Base-by-base conservation (phyloP, 2,329 filamentous ascomycete genomes). In the Neospermospora avenae region DNA sequence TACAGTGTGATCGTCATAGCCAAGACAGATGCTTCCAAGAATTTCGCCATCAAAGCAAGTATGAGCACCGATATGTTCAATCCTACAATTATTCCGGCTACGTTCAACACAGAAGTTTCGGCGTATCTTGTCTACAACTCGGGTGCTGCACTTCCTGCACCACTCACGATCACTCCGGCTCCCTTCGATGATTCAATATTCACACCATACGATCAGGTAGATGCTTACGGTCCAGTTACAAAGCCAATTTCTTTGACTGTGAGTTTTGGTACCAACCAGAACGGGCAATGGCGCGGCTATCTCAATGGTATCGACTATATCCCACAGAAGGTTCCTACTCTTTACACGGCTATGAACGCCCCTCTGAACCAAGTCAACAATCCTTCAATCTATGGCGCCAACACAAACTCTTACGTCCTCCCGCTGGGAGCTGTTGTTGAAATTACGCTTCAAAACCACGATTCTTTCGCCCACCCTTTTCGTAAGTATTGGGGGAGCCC, bases 271-370 rank as follows among this genome's bases (percentile, higher is more conserved):
- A 20, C 57, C 25, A 59, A 60, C 34, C 18, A 42, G 4, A 59
- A 55, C 20, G 41, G 52, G 13, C 57, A 57, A 59, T 39, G 11
- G 3, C 34, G 53, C 41, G 46, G 35, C 7, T 75, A 87, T 74
- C 84, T 90, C 75, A 93, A 93, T 77, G 86, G 90, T 72, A 83
- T 91, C 63, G 90, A 88, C 31, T 96, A 93, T 72, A 81, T 83
- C 2, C 59, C 76, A 0, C 90, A 89, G 48, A 89, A 90, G 71
- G 90, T 53, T 5, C 91, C 91, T 0, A 86, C 88, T 0, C 79
- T 96, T 0, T 96, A 92, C 78, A 91, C 88, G 0, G 90, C 82
- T 1, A 78, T 96, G 2, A 85, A 85, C 1, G 57, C 59, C 16
- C 61, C 61, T 3, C 84, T 83, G 13, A 67, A 73, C 2, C 56